These are phyloP conservation scores for Claviceps citrina DNA, from an alignment of 2,329 filamentous ascomycete species.

Conservation along the genomic window DNA sequence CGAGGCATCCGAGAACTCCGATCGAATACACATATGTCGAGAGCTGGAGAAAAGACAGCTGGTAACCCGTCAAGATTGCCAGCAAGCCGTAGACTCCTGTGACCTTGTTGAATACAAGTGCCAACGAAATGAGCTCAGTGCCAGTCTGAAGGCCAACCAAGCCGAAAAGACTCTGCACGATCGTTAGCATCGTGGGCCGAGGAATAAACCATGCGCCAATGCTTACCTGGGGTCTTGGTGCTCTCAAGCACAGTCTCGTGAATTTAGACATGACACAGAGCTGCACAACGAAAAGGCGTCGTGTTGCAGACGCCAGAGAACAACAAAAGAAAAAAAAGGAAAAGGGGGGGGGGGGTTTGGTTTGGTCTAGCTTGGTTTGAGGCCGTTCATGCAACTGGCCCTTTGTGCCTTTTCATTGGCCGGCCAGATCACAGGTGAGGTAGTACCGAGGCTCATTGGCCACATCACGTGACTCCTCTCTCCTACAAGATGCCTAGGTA, in stretches of 20 bases:
- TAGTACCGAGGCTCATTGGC: no score
- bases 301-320: neutral
- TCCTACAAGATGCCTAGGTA: no score
- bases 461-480: no score
- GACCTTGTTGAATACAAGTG: conserved; percentile 80
- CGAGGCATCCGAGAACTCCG: conserved; percentile 49
- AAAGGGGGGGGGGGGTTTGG: neutral
- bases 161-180: conserved; percentile 61
- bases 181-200: conserved; percentile 2
- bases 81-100: conserved; percentile 83
- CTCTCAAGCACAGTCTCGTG: conserved; percentile 22
- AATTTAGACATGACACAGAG: conserved; percentile 19
- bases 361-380: neutral
- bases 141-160: conserved; percentile 76
- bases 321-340: neutral
- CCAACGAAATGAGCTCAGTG: conserved; percentile 68
- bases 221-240: conserved; percentile 26
- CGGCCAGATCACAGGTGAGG: no score
- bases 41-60: conserved; percentile 68
- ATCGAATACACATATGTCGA: conserved; percentile 87
- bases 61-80: conserved; percentile 73
- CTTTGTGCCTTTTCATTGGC: no score
- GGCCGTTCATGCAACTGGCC: no score
- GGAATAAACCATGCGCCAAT: neutral
- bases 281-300: neutral